Evolutionary conservation across 108 stramenopile genomes (phyloP).

Genomic region (Parietichytrium sp.): DNA sequence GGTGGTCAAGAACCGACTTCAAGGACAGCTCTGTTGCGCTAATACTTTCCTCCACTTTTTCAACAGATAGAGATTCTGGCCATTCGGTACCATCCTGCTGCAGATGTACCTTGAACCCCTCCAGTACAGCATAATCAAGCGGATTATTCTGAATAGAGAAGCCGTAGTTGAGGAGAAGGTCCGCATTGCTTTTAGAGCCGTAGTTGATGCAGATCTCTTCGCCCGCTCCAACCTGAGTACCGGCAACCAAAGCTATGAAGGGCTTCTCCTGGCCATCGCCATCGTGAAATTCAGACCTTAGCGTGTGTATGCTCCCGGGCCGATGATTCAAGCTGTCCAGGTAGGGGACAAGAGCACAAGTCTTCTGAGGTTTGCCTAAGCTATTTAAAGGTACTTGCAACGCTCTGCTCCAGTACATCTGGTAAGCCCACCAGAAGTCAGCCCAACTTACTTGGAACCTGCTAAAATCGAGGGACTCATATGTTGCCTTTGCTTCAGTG

Average conservation of each 20-base stretch:
- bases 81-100: too few species aligned
- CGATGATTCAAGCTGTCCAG: conserved; percentile 3
- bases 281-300: not conserved
- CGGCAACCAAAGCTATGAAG: not conserved
- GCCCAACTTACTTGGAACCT: too few species aligned
- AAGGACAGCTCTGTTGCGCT: too few species aligned
- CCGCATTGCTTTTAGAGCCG: not conserved
- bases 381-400: not conserved
- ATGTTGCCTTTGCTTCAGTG: too few species aligned
- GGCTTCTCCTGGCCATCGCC: too few species aligned
- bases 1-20: too few species aligned
- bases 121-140: not conserved
- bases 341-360: not conserved
- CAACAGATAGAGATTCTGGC: too few species aligned
- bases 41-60: too few species aligned
- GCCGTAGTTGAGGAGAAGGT: not conserved
- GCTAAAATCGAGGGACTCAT: too few species aligned
- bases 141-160: not conserved
- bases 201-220: conserved; percentile 20
- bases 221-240: not conserved
- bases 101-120: too few species aligned
- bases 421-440: not conserved
- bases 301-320: not conserved
- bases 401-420: conserved; percentile 12
- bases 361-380: not conserved